phyloP scores from a whole-genome alignment of 306 rosid genomes.

The Fragaria vesca region DNA sequence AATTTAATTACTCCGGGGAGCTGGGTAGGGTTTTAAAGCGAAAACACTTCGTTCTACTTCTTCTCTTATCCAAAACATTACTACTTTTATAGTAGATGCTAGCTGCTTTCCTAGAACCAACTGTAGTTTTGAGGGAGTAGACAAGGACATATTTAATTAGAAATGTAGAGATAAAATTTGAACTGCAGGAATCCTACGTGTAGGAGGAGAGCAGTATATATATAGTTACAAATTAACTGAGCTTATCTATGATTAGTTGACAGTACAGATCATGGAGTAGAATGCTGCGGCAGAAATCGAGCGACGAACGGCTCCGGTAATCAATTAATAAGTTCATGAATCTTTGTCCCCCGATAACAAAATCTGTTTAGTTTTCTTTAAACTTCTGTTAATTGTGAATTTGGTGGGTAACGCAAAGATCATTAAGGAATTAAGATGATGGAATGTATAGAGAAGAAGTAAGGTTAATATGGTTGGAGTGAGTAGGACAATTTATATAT shows the following conservation, averaged over 20 bases:
- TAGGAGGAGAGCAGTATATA: background rate
- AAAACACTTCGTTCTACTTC: too few relatives aligned
- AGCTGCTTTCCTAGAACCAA: too few relatives aligned
- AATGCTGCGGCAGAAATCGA: background rate
- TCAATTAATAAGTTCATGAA: background rate
- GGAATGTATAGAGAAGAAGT: background rate
- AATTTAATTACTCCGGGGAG: too few relatives aligned
- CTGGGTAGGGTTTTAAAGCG: too few relatives aligned
- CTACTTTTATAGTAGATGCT: too few relatives aligned
- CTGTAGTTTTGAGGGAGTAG: too few relatives aligned
- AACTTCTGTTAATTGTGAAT: background rate
- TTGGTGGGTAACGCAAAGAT: constrained; percentile 5
- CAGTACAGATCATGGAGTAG: background rate
- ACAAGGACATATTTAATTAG: background rate
- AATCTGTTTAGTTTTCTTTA: background rate
- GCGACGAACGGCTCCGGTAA: background rate
- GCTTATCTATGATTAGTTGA: background rate
- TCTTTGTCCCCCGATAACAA: background rate
- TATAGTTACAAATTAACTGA: background rate
- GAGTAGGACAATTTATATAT: background rate
- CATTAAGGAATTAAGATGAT: background rate
- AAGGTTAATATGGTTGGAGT: background rate
- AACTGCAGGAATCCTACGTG: background rate
- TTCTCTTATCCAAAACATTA: too few relatives aligned
- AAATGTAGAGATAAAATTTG: background rate